Percentiles rank a stretch among this genome's conserved stretches.
These are phyloP conservation scores for Talaromyces sp. DNA, from an alignment of 2,329 filamentous ascomycete genomes.

Conservation along the genomic window DNA sequence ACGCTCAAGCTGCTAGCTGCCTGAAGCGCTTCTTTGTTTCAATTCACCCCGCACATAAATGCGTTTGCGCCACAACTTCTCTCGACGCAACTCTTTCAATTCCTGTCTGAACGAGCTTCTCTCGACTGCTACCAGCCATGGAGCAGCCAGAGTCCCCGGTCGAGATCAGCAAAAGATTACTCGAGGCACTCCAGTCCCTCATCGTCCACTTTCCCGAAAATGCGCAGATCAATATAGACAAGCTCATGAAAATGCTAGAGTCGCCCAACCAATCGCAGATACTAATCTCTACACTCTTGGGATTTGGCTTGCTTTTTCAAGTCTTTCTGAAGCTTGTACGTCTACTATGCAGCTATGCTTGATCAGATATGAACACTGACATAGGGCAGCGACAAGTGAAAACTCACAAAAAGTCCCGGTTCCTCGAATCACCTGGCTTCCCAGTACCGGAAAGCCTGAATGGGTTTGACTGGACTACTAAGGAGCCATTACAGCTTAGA, in stretches of 20 bases:
- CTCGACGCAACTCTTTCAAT: neutral
- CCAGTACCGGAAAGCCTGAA: constrained; percentile 33
- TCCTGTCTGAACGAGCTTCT: neutral
- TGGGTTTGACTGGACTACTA: constrained; percentile 50
- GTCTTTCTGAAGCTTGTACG: constrained; percentile 9
- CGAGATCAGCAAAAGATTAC: constrained; percentile 4
- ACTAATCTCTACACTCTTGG: neutral
- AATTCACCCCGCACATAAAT: neutral
- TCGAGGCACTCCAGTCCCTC: constrained; percentile 3
- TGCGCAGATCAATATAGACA: neutral
- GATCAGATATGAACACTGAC: neutral
- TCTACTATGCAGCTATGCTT: neutral
- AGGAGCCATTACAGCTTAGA: constrained; percentile 52
- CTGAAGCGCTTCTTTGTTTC: neutral
- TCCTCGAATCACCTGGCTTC: constrained; percentile 18
- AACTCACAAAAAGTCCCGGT: constrained; percentile 11
- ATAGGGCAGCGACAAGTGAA: constrained; percentile 2
- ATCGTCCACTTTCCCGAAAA: constrained; percentile 7
- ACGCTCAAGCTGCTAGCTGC: neutral
- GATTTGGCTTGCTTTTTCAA: constrained; percentile 8
- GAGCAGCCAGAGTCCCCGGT: constrained; percentile 7
- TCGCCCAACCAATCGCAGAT: constrained; percentile 1
- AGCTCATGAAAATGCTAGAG: constrained; percentile 1
- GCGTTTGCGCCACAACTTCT: neutral
- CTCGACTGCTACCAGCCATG: neutral